Evolutionary conservation across 768 basidiomycete genomes (phyloP).

Genomic region (Clavulina sp.): DNA sequence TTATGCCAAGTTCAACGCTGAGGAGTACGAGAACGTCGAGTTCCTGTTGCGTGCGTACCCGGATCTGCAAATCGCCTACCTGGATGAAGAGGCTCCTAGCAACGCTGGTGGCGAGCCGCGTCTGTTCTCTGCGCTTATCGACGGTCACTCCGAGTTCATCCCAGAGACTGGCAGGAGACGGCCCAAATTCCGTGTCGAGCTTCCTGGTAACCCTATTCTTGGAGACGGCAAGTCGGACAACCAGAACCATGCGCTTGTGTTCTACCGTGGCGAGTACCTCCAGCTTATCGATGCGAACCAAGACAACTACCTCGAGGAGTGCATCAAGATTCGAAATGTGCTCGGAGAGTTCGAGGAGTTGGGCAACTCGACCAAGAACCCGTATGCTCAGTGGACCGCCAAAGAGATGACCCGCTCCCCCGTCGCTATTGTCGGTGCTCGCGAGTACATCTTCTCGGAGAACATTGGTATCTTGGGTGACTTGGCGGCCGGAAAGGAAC

Average conservation of each 20-base stretch:
- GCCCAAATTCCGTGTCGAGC: constrained; percentile 96
- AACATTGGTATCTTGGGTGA: constrained; percentile 99
- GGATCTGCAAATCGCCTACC: constrained; percentile 94
- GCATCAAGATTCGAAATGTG: constrained; percentile 95
- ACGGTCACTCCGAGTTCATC: constrained; percentile 92
- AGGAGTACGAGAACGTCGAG: constrained; percentile 97
- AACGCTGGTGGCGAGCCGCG: constrained; percentile 92
- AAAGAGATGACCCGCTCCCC: constrained; percentile 79
- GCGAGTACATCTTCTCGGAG: constrained; percentile 99
- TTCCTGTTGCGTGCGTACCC: constrained; percentile 95
- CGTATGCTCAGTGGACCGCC: constrained; percentile 79
- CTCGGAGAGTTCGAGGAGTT: constrained; percentile 97
- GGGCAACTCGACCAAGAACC: constrained; percentile 64
- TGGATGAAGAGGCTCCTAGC: constrained; percentile 86
- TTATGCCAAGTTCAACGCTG: constrained; percentile 98
- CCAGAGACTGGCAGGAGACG: constrained; percentile 74
- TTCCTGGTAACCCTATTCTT: constrained; percentile 96
- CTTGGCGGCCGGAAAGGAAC: constrained; percentile 96
- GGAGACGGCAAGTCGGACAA: constrained; percentile 99
- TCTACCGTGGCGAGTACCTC: constrained; percentile 97
- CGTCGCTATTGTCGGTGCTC: constrained; percentile 92
- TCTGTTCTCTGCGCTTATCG: constrained; percentile 90
- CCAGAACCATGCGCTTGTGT: constrained; percentile 98
- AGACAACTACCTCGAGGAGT: constrained; percentile 99
- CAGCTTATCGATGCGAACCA: constrained; percentile 99